Base-by-base conservation (phyloP, 2,329 filamentous ascomycete species). In the Apiospora koreana region DNA sequence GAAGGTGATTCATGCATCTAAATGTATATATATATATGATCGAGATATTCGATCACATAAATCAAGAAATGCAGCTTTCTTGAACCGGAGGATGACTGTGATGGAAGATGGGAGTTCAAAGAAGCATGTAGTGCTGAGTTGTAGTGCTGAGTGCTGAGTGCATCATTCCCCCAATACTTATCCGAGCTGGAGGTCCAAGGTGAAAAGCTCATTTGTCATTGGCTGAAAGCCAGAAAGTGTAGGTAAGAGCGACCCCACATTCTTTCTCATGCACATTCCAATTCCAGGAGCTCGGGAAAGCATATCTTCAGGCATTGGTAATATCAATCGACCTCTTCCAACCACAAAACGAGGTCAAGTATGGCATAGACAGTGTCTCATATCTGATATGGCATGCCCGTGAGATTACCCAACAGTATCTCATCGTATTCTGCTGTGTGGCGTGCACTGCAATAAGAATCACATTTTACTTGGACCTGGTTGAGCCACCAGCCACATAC, bases 1-100 rank as follows among this genome's bases (percentile, higher is more conserved):
- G 85, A 80, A 91, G 90, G 79, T 89, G 85, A 89, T 93, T 92
- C 91, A 94, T 95, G 85, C 89, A 92, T 91, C 64, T 42, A 23
- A 25, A 16, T 66, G 9, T 38, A 21, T 1, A 9, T n/a, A 38
- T n/a, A 38, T 38, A 7, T 31, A 14, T 9, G 38, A 38, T n/a
- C 18, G 31, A n/a, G 31, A 12, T 14, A 5, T 38, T n/a, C 18
- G 18, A 38, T 62, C 18, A 3, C 31, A 6, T 62, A 35, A 35
- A 35, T 35, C 35, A 35, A 35, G 54, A 14, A 38, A 14, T 6
- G 31, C 28, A 23, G 54, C 28, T 23, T n/a, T 35, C 9, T 16
- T 7, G 54, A 38, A 35, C 31, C 38, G 21, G 18, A 62, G 54
- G 12, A 6, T 14, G n/a, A 38, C 1, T 18, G 31, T 31, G 18